Base-by-base conservation (phyloP, 2,329 filamentous ascomycete species). In the Alternaria hordeiaustralica region DNA sequence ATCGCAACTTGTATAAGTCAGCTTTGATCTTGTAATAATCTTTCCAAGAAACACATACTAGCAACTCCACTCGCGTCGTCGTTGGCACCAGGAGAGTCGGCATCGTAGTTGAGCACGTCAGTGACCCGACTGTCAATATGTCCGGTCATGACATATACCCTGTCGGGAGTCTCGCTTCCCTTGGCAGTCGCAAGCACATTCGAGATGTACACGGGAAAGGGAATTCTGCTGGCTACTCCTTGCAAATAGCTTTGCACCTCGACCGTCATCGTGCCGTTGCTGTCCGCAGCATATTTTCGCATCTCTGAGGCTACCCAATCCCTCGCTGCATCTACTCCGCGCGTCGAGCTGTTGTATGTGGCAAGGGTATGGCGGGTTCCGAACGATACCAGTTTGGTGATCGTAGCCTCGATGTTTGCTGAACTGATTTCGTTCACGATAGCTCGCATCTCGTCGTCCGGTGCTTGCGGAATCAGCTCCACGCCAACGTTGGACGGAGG, bases 311-410 rank as follows among this genome's bases (percentile, higher is more conserved):
- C 81, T 51, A 88, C 84, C 86, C 86, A 88, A 69, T 88, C 85
- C 63, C 86, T 75, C 11, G 87, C 86, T 6, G 86, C 86, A 2
- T 86, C 85, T 56, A 88, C 87, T 2, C 87, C 87, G 6, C 83
- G 79, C 3, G 80, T 83, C 4, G 81, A 81, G 33, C 82, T 82
- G 61, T 84, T 87, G 66, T 87, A 85, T 1, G 77, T 80, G 6
- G 85, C 87, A 1, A 88, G 77, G 1, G 87, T 88, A 70, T 88
- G 86, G 8, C 87, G 81, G 6, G 87, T 88, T 26, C 85, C 86
- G 65, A 87, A 89, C 15, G 82, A 84, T 5, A 85, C 86, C 1
- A 88, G 82, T 66, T 84, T 87, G 56, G 79, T 76, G 65, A 88
- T 84, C 60, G 79, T 86, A 9, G 80, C 77, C 69, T 87, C 78